These are phyloP conservation scores for Rhododendron griersonianum DNA, from an alignment of 148 eudicot species.

Conservation along the genomic window DNA sequence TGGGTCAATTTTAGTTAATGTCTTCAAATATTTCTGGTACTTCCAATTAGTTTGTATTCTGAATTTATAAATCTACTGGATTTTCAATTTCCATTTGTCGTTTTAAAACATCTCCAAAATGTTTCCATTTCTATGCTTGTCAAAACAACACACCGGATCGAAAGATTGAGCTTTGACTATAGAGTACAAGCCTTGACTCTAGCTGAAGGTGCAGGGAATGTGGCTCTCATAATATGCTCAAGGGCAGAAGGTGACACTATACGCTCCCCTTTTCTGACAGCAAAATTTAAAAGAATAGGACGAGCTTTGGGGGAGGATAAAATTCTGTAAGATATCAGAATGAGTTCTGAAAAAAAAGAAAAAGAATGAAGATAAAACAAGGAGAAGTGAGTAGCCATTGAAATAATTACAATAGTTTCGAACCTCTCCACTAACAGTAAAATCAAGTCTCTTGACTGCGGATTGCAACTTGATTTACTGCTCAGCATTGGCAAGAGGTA, in stretches of 20 bases:
- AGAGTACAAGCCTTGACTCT: slow-evolving; percentile 39
- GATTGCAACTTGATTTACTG: slow-evolving; percentile 46
- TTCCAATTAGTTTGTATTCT: background rate
- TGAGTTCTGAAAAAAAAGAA: background rate
- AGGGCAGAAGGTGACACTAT: slow-evolving; percentile 59
- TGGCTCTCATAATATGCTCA: slow-evolving; percentile 42
- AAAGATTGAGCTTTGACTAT: background rate
- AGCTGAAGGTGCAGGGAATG: slow-evolving; percentile 48
- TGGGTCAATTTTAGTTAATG: background rate
- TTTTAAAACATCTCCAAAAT: background rate
- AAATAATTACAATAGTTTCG: slow-evolving; percentile 1
- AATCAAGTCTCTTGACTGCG: slow-evolving; percentile 49
- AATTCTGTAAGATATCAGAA: slow-evolving; percentile 27
- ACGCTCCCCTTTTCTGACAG: slow-evolving; percentile 64
- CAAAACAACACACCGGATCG: background rate
- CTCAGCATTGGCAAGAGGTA: slow-evolving; percentile 45
- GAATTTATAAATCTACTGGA: too few relatives aligned
- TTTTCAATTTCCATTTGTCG: background rate
- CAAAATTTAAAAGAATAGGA: slow-evolving; percentile 40
- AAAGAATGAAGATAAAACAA: background rate
- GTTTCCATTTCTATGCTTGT: background rate
- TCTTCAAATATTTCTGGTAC: background rate
- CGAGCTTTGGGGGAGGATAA: slow-evolving; percentile 52
- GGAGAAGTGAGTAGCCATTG: background rate
- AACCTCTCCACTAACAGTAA: slow-evolving; percentile 62